phyloP scores from a whole-genome alignment of 2,329 filamentous ascomycete species.

The Alternaria gansuensis region DNA sequence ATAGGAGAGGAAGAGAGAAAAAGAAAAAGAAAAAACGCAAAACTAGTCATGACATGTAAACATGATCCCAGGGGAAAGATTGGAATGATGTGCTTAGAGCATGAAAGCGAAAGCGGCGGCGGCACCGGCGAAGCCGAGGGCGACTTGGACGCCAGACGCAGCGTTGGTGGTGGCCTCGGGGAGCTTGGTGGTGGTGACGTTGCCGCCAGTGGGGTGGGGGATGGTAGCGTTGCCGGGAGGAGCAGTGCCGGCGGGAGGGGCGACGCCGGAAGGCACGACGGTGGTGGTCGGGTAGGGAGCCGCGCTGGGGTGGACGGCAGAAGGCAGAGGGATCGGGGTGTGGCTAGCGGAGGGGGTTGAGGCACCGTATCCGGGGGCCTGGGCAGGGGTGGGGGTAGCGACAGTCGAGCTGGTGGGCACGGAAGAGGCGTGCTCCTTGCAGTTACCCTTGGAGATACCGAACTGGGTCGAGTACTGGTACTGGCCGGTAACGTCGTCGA shows the following conservation, averaged over 20 bases:
- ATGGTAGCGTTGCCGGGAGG: slow-evolving; percentile 35
- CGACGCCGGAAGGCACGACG: slow-evolving; percentile 32
- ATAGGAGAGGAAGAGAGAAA: neutral
- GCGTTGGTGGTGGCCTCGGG: slow-evolving; percentile 46
- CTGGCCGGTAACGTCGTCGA: slow-evolving; percentile 66
- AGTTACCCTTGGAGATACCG: slow-evolving; percentile 62
- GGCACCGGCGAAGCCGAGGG: slow-evolving; percentile 53
- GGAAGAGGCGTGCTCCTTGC: slow-evolving; percentile 31
- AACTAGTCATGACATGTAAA: slow-evolving; percentile 25
- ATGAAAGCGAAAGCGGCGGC: slow-evolving; percentile 55
- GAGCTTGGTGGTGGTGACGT: slow-evolving; percentile 37
- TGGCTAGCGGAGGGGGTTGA: slow-evolving; percentile 20
- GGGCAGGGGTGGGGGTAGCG: slow-evolving; percentile 11
- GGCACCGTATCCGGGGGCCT: slow-evolving; percentile 16
- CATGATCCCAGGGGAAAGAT: slow-evolving; percentile 16
- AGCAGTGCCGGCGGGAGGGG: slow-evolving; percentile 22
- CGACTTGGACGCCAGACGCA: slow-evolving; percentile 44
- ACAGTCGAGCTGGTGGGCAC: slow-evolving; percentile 11
- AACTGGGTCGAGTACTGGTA: slow-evolving; percentile 70
- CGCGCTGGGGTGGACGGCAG: slow-evolving; percentile 16
- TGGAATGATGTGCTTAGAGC: slow-evolving; percentile 38
- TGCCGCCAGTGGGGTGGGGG: slow-evolving; percentile 44
- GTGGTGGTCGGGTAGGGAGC: slow-evolving; percentile 30
- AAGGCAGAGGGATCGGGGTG: slow-evolving; percentile 23
- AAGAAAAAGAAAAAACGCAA: neutral